phyloP scores from a whole-genome alignment of 495 filamentous ascomycete species.

The Mytilinidion resinicola region DNA sequence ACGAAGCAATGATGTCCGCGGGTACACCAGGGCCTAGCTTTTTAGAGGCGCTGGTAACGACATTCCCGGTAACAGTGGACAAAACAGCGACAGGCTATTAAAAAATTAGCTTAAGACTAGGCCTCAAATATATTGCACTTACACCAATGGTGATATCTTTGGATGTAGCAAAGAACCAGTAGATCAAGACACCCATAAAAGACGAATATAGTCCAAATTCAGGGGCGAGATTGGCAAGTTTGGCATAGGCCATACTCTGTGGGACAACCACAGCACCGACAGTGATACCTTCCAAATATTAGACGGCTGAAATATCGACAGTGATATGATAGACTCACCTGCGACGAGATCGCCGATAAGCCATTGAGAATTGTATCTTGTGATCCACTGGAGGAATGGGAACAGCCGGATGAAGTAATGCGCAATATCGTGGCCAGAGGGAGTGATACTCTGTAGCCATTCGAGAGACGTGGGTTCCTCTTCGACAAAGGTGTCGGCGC shows the following conservation, averaged over 20 bases:
- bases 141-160: slow-evolving; percentile 99
- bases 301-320: background rate
- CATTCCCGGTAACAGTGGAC: slow-evolving; percentile 79
- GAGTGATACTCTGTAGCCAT: slow-evolving; percentile 59
- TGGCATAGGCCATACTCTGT: slow-evolving; percentile 95
- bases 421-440: slow-evolving; percentile 47
- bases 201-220: slow-evolving; percentile 93
- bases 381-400: slow-evolving; percentile 82
- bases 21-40: slow-evolving; percentile 51
- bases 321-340: slow-evolving; percentile 43
- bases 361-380: slow-evolving; percentile 82
- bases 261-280: slow-evolving; percentile 94
- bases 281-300: slow-evolving; percentile 60
- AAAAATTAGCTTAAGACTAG: slow-evolving; percentile 10
- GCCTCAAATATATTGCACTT: slow-evolving; percentile 37
- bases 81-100: slow-evolving; percentile 86
- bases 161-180: slow-evolving; percentile 98
- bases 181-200: slow-evolving; percentile 93
- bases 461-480: slow-evolving; percentile 68
- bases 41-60: slow-evolving; percentile 56
- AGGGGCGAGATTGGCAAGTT: slow-evolving; percentile 66
- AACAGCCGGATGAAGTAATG: slow-evolving; percentile 62
- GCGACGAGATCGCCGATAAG: slow-evolving; percentile 82
- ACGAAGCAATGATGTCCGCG: slow-evolving; percentile 62
- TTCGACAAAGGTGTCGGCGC: slow-evolving; percentile 77